Base-by-base conservation (phyloP, 257 asterid genomes). In the Nicotiana knightiana region DNA sequence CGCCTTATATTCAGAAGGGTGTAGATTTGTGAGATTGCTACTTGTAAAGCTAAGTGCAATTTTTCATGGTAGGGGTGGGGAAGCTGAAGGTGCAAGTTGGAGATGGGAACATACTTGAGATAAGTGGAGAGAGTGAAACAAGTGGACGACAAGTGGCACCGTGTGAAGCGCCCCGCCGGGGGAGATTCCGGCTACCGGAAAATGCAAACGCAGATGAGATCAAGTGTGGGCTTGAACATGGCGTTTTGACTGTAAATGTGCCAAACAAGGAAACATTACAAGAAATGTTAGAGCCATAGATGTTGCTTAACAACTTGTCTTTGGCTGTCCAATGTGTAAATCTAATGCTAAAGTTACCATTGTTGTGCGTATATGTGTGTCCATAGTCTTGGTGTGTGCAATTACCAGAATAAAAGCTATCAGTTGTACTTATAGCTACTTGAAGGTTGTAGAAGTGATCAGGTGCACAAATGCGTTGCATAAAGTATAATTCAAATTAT, bases 161-260 rank as follows among this genome's bases (percentile, higher is more conserved):
- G 86, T 21, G 87, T 85, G 53, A 86, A 86, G 83, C 85, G 87
- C 54, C 81, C 54, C 81, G 79, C 8, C 85, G 78, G 6, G n/a
- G 90, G 82, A 68, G 86, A 83, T 83, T 86, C 76, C 80, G 85
- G 81, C 70, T 88, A 82, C 91, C 90, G 76, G 90, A 86, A 28
- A 86, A 84, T 78, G 86, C 82, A 7, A 12, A 81, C 0, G 32
- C 76, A 61, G 88, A 86, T 3, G 89, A 30, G 0, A 82, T 87
- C 4, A 81, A 57, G 84, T 86, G 87, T 18, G 87, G 63, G 59
- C 54, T 84, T 18, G 86, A 83, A 37, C 67, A 87, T 21, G 88
- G 89, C 17, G 90, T 84, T 53, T 79, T 83, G 8, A 89, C 82
- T 24, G 85, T 81, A 65, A 10, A 37, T 9, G 12, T 61, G 6